Conservation (phyloP, 371 early-diverging fungal genomes). For the Dinochytrium kinnereticum region DNA sequence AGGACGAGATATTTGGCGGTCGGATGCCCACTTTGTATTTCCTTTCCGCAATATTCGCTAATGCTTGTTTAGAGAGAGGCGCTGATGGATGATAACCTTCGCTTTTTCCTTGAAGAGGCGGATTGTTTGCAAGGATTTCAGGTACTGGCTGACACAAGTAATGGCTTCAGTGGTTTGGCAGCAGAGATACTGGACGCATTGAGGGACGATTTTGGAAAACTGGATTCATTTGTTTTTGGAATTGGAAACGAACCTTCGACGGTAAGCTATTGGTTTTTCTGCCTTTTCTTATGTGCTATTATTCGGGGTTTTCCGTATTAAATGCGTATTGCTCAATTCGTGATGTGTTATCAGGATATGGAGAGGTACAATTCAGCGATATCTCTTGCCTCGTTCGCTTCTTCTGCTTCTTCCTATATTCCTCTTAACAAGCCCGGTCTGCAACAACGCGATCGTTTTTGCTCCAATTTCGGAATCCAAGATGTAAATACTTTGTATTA, state of each 20-base stretch:
- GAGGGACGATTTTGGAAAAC: constrained; percentile 79
- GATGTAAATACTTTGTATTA: not conserved
- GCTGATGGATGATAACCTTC: constrained; percentile 75
- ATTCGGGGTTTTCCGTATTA: too few relatives aligned
- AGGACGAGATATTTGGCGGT: constrained; percentile 63
- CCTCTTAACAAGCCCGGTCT: constrained; percentile 56
- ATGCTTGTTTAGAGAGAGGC: constrained; percentile 51
- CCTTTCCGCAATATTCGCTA: not conserved
- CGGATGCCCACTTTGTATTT: constrained; percentile 8
- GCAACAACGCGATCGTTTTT: not conserved
- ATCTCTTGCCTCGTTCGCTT: constrained; percentile 54
- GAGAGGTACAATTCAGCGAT: constrained; percentile 55
- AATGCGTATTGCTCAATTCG: too few relatives aligned
- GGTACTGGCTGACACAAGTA: constrained; percentile 69
- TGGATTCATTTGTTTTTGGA: constrained; percentile 71
- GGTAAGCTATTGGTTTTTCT: not conserved
- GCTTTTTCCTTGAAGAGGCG: constrained; percentile 83
- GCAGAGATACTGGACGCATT: constrained; percentile 67
- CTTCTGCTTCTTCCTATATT: constrained; percentile 62
- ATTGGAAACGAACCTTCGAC: constrained; percentile 25
- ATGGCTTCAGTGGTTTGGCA: constrained; percentile 81
- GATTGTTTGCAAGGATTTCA: constrained; percentile 85
- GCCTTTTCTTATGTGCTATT: too few relatives aligned
- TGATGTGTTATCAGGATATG: constrained; percentile 49
- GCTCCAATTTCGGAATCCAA: not conserved